Base-by-base conservation (phyloP, 1,284 basidiomycete species). In the Termitomyces sp. region DNA sequence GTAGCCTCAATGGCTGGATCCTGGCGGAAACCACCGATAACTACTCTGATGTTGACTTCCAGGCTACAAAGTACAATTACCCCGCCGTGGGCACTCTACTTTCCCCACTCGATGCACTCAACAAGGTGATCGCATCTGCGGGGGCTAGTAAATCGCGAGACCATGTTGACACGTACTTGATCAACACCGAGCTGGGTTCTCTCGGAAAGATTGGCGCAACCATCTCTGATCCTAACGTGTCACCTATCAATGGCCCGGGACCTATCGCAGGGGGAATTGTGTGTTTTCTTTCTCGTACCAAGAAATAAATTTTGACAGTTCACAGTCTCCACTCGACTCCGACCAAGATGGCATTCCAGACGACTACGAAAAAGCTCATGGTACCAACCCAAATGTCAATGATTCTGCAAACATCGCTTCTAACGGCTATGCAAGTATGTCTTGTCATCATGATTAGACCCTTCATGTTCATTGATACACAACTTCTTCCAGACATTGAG, bases 331-430 rank as follows among this genome's bases (percentile, higher is more conserved):
- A 17, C 56, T 59, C 1, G 69, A 71, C 50, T 68, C 66, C 7
- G 70, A 72, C 46, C 56, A 59, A 10, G 70, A 73, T 58, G 70
- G 70, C 1, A 71, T 73, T 21, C 69, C 70, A 1, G 70, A 72
- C 56, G 59, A 57, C 15, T 73, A 69, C 55, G 71, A 73, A 55
- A 62, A 30, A 24, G 67, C 69, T 3, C 65, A 70, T 54, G 69
- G 68, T 24, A 65, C 68, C 15, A 63, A 71, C 50, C 69, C 70
- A 17, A 66, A 67, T 45, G 62, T 65, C 33, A 66, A 67, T 26
- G 70, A 71, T 58, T 68, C 69, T 15, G 64, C 65, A 17, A 64
- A 62, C 21, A 68, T 69, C 36, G 69, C 70, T 7, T 67, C 66
- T 2, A 70, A 72, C 55, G 68, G 70, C 10, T 72, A 73, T 58